These are phyloP conservation scores for Clavariopsis aquatica DNA, from an alignment of 495 filamentous ascomycete species.

Conservation along the genomic window DNA sequence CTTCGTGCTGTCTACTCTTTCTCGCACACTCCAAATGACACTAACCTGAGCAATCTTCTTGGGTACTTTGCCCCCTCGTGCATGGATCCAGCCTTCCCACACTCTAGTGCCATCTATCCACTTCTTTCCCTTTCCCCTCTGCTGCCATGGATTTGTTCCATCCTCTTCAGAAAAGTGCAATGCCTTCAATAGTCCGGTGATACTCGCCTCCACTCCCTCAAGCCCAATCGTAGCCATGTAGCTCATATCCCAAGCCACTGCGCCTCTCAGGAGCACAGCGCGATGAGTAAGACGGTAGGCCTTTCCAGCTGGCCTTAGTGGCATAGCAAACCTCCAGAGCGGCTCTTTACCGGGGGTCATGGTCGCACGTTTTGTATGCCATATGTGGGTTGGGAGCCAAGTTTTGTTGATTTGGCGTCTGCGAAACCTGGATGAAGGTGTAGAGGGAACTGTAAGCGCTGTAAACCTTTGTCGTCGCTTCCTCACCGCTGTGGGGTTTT, in stretches of 20 bases:
- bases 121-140: conserved; percentile 57
- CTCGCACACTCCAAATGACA: conserved; percentile 63
- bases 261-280: conserved; percentile 66
- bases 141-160: conserved; percentile 48
- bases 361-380: conserved; percentile 85
- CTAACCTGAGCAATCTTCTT: conserved; percentile 73
- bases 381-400: conserved; percentile 94
- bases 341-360: conserved; percentile 79
- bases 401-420: conserved; percentile 87
- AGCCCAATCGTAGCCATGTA: conserved; percentile 87
- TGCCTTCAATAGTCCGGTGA: conserved; percentile 64
- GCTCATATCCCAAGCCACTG: conserved; percentile 89
- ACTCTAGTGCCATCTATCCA: conserved; percentile 74
- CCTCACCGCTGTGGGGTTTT: not conserved
- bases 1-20: conserved; percentile 47
- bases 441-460: conserved; percentile 64
- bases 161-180: conserved; percentile 61
- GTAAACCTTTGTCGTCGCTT: conserved; percentile 50
- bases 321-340: conserved; percentile 86
- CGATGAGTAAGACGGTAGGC: conserved; percentile 85
- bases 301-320: conserved; percentile 82
- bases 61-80: conserved; percentile 52
- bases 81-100: conserved; percentile 68
- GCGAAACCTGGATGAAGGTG: conserved; percentile 68
- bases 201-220: conserved; percentile 63